Percentiles rank a stretch among this genome's conserved stretches.
These are phyloP conservation scores for Colletotrichum incanum DNA, from an alignment of 2,329 filamentous ascomycete genomes.

Conservation along the genomic window DNA sequence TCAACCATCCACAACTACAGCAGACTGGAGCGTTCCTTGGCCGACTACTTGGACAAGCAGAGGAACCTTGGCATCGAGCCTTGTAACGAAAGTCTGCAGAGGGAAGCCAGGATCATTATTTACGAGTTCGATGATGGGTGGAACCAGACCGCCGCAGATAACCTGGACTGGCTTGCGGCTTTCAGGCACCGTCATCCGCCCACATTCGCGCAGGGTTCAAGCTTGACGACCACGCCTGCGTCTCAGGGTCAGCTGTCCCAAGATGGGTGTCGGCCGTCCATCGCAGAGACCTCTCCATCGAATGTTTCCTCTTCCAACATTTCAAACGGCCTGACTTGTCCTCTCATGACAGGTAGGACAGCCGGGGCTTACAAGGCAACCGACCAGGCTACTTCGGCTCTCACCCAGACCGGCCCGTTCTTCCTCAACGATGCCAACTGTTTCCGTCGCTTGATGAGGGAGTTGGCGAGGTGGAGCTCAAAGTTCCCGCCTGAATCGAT, in stretches of 20 bases:
- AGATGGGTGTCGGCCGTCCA: constrained; percentile 3
- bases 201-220: constrained; percentile 12
- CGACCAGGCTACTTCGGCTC: background rate
- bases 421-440: constrained; percentile 76
- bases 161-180: constrained; percentile 65
- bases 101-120: constrained; percentile 72
- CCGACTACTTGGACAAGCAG: constrained; percentile 65
- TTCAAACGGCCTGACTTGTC: background rate
- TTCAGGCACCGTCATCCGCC: constrained; percentile 65
- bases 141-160: constrained; percentile 76
- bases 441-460: constrained; percentile 69
- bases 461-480: constrained; percentile 68
- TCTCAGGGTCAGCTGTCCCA: constrained; percentile 11
- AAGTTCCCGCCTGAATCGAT: constrained; percentile 69
- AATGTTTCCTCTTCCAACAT: constrained; percentile 1
- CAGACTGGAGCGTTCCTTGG: constrained; percentile 70
- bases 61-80: constrained; percentile 63
- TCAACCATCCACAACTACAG: constrained; percentile 73
- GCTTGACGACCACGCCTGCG: constrained; percentile 21
- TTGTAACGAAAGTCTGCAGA: constrained; percentile 69
- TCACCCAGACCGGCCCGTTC: constrained; percentile 51
- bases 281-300: constrained; percentile 19
- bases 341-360: constrained; percentile 1
- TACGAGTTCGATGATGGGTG: constrained; percentile 75
- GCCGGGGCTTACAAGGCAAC: constrained; percentile 2